Evolutionary conservation across 2,329 filamentous ascomycete species (phyloP).

Genomic region (Monilinia laxa): DNA sequence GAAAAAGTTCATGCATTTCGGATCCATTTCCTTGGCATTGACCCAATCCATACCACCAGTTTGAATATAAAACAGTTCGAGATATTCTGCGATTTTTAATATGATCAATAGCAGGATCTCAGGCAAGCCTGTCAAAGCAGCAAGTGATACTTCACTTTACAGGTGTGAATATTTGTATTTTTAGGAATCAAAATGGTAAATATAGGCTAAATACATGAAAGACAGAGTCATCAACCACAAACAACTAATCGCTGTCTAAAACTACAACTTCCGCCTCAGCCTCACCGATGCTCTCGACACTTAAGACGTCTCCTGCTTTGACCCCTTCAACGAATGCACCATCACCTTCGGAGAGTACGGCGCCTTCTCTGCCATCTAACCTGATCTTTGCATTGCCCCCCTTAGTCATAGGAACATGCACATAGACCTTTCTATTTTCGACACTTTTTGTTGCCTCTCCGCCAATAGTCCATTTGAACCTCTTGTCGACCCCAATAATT

Average conservation of each 20-base stretch:
- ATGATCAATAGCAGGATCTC: too few relatives aligned
- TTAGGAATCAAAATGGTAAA: neutral
- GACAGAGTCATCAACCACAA: neutral
- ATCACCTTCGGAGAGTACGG: constrained; percentile 72
- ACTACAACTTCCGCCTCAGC: constrained; percentile 39
- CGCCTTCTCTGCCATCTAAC: constrained; percentile 64
- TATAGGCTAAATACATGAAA: neutral
- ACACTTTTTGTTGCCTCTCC: constrained; percentile 51
- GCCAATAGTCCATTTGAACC: constrained; percentile 72
- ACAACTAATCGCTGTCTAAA: constrained; percentile 29
- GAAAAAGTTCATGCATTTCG: too few relatives aligned
- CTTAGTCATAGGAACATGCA: constrained; percentile 80
- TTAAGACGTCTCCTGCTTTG: constrained; percentile 62
- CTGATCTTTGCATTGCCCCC: constrained; percentile 70
- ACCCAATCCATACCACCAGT: too few relatives aligned
- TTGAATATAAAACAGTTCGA: too few relatives aligned
- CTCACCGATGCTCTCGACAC: constrained; percentile 66
- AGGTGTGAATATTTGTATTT: neutral
- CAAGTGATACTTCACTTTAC: constrained; percentile 2
- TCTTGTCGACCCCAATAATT: constrained; percentile 63
- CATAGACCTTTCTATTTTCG: constrained; percentile 68
- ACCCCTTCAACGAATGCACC: constrained; percentile 72
- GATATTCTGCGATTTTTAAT: too few relatives aligned
- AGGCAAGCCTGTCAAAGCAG: too few relatives aligned
- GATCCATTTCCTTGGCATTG: too few relatives aligned